Evolutionary conservation across 2,329 filamentous ascomycete species (phyloP), one percentile per base, ranked within the genome.

Genomic region (Penicillium sp.): DNA sequence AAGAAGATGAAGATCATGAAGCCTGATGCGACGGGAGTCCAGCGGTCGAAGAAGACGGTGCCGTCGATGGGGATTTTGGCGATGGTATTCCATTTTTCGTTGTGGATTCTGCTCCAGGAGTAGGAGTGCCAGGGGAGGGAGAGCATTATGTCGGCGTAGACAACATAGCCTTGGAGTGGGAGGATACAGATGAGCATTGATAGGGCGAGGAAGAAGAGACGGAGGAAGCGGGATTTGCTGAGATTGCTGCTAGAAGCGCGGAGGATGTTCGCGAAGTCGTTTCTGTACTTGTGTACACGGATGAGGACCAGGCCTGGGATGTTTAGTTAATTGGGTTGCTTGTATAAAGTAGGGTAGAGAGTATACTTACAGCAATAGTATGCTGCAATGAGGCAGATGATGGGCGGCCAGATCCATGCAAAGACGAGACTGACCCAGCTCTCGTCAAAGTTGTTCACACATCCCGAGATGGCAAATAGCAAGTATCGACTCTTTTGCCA

Each of bases 1-100:
- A 88, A 88, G 64, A 86, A 82, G n/a, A 81, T 50, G 66, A 89
- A 89, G 13, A 84, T 71, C 26, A 85, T 56, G 56, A 82, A 78
- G 0, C 82, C 83, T 4, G 79, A 74, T 0, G 66, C 77, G 10
- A 87, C 73, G 45, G 82, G 79, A 20, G 82, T 76, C 83, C 84
- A 89, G 31, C 81, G 79, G 65, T 87, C 82, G 57, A 81, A 81
- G 42, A 76, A 68, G 38, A 82, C 72, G 2, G 60, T 10, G 35
- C 82, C 78, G 39, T 72, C 37, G 22, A 77, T 73, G 2, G 79
- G 78, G 2, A 81, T 66, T 56, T 78, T 79, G 29, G 77, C 59
- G 57, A 86, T 80, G 1, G 65, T 66, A 44, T 76, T 67, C 80
- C 84, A 87, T 3, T 70, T 61, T 2, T 79, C 74, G 65, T 39